Base-by-base conservation (phyloP, 148 eudicot genomes). In the Salicornia ramosissima region DNA sequence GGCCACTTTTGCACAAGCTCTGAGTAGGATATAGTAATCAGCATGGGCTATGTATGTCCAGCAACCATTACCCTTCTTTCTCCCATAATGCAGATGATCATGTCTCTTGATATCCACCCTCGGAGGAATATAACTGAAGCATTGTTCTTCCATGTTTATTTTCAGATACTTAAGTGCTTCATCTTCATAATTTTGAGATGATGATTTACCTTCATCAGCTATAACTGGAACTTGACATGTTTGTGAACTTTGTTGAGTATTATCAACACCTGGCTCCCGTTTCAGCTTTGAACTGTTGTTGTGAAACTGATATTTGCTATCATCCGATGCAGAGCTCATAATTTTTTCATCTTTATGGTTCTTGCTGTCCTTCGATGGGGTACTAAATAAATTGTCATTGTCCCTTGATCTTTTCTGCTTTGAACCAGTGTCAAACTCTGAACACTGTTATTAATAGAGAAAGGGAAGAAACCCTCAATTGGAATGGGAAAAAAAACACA, bases 11-110 rank as follows among this genome's bases (percentile, higher is more conserved):
- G 97, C 91, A 79, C 93, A 94, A 62, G 86, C 82, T 33, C 92
- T 81, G 70, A 94, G 90, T 71, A 94, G 69, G 57, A 91, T 78
- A 74, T 91, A 94, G 63, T 91, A 91, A 80, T 94, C 96, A 6
- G 88, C 91, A 79, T 89, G 97, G 15, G 87, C 91, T 16, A 81
- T 88, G 60, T 86, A 87, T 0, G 77, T 63, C 40, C 77, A 82
- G 3, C 81, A 83, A 62, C 90, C 88, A 11, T 76, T 83, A 36
- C 77, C 86, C 72, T 60, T 85, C 79, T 83, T 91, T 69, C 96
- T 75, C 25, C 46, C 69, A 54, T 90, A 88, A 46, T 80, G 83
- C 57, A 90, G 58, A 61, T 88, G 84, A 69, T 80, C 90, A 12
- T 24, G 67, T 68, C 81, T 75, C 86, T 82, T 91, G 29, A 85